A percentile compares a stretch with the other conserved stretches of the same genome.
Conservation (phyloP, 306 rosid genomes). For the Calophaca sinica region DNA sequence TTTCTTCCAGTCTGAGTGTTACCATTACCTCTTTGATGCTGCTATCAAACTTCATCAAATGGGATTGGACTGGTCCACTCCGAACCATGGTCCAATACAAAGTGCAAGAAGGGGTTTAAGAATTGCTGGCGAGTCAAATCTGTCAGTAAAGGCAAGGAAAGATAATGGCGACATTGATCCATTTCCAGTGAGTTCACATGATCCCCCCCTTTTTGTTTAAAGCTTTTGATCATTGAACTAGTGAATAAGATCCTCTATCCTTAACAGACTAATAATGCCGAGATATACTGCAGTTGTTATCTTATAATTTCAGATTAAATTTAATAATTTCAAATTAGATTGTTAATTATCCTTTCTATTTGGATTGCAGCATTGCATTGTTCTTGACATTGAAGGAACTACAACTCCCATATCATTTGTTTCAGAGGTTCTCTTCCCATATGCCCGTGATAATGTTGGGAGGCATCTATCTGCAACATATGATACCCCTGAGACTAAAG, state of each 20-base stretch:
- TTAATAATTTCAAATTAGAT: conserved; percentile 10
- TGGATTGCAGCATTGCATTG: conserved; percentile 75
- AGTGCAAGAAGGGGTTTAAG: conserved; percentile 60
- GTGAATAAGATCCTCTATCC: conserved; percentile 37
- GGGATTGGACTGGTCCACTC: conserved; percentile 87
- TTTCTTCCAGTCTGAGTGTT: conserved; percentile 78
- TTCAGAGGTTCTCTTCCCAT: conserved; percentile 91
- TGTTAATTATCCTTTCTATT: conserved; percentile 39
- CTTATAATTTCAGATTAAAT: conserved; percentile 9
- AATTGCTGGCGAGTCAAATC: conserved; percentile 51
- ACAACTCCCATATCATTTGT: conserved; percentile 98
- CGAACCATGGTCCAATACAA: conserved; percentile 72
- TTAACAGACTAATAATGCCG: conserved; percentile 12
- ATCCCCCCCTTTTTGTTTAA: conserved; percentile 31
- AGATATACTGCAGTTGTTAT: conserved; percentile 24
- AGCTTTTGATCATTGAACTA: conserved; percentile 23
- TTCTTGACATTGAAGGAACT: conserved; percentile 99
- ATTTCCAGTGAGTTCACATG: conserved; percentile 59
- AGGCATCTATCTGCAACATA: conserved; percentile 85
- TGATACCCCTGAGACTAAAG: conserved; percentile 74
- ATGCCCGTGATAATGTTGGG: conserved; percentile 86
- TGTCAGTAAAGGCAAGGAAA: conserved; percentile 69
- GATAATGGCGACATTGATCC: conserved; percentile 51
- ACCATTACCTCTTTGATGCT: conserved; percentile 93
- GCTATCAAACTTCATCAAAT: conserved; percentile 86